These are phyloP conservation scores for Myrica gale DNA, from an alignment of 306 rosid genomes.

Conservation along the genomic window DNA sequence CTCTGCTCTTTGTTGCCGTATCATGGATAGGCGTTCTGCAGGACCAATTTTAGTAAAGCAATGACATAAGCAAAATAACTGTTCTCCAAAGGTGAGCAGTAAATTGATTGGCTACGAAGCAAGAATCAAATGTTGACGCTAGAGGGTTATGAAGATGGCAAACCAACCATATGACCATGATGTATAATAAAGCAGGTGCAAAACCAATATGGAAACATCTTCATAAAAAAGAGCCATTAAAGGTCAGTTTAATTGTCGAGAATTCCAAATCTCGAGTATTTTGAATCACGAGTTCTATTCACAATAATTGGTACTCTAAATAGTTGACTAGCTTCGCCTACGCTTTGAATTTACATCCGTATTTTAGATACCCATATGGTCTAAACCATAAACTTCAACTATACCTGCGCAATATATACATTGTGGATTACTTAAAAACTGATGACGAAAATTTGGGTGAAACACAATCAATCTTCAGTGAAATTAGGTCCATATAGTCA, in stretches of 20 bases:
- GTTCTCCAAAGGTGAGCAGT: not conserved
- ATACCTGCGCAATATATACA: too few species aligned
- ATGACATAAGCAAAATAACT: not conserved
- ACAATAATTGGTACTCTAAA: too few species aligned
- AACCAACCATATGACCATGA: not conserved
- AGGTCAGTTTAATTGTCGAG: not conserved
- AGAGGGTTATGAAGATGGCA: not conserved
- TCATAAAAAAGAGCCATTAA: not conserved
- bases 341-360: too few species aligned
- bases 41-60: not conserved
- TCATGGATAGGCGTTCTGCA: slow-evolving; percentile 23
- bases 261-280: not conserved
- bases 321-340: too few species aligned
- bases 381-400: too few species aligned
- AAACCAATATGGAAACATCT: not conserved
- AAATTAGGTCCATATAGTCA: too few species aligned
- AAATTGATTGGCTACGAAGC: not conserved
- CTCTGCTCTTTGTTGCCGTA: slow-evolving; percentile 59
- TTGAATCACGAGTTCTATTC: too few species aligned
- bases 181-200: not conserved
- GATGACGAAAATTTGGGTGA: too few species aligned
- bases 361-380: too few species aligned
- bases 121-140: not conserved
- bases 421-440: too few species aligned
- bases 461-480: too few species aligned